Evolutionary conservation across 2,329 filamentous ascomycete species (phyloP).

Genomic region (Hirsutella minnesotensis): DNA sequence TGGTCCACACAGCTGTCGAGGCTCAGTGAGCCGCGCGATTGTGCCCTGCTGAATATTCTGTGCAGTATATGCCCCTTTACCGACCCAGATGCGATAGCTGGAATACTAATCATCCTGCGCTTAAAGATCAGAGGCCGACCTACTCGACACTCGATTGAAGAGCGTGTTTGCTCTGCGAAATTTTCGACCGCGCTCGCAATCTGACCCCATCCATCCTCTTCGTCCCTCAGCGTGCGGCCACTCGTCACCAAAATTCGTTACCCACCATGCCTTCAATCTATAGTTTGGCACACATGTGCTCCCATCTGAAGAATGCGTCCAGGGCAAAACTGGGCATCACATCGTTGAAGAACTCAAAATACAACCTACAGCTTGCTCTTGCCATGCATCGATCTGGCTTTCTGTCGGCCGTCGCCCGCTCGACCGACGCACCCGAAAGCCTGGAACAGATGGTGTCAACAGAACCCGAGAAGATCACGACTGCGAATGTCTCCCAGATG

Average conservation of each 20-base stretch:
- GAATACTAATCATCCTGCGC: too few species aligned
- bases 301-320: conserved; percentile 82
- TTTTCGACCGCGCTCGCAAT: neutral
- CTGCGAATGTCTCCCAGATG: conserved; percentile 58
- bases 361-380: conserved; percentile 64
- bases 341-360: conserved; percentile 67
- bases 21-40: too few species aligned
- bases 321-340: conserved; percentile 75
- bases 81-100: too few species aligned
- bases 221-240: neutral
- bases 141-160: too few species aligned
- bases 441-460: conserved; percentile 30
- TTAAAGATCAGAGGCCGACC: too few species aligned
- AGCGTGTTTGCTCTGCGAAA: neutral
- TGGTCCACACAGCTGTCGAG: too few species aligned
- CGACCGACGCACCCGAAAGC: conserved; percentile 43
- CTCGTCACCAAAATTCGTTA: neutral
- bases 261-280: conserved; percentile 39
- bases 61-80: too few species aligned
- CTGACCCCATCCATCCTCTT: neutral
- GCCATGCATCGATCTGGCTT: conserved; percentile 76
- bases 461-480: conserved; percentile 48
- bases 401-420: conserved; percentile 66
- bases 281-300: conserved; percentile 70
- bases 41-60: too few species aligned